A percentile compares a stretch with the other conserved stretches of the same genome.
These are phyloP conservation scores for Terana coerulea DNA, from an alignment of 768 basidiomycete species.

Conservation along the genomic window DNA sequence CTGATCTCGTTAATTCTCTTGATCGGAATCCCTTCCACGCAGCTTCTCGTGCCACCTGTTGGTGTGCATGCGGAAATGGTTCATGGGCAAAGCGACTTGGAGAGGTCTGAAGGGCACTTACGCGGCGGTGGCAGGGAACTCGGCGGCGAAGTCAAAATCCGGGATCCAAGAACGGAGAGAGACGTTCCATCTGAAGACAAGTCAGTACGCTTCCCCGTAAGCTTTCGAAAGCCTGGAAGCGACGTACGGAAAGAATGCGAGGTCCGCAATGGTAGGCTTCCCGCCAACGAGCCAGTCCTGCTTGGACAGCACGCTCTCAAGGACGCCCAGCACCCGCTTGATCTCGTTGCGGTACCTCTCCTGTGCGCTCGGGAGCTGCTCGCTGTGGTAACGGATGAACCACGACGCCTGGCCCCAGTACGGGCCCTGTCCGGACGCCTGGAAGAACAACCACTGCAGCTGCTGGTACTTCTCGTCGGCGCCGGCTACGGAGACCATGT, in stretches of 20 bases:
- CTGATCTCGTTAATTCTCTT: no score
- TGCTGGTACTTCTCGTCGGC: conserved; percentile 15
- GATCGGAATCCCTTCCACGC: conserved; percentile 9
- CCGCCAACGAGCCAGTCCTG: conserved; percentile 17
- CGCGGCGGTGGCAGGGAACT: neutral
- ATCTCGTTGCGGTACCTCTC: conserved; percentile 21
- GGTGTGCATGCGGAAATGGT: neutral
- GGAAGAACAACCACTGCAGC: conserved; percentile 44
- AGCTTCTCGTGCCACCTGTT: conserved; percentile 3
- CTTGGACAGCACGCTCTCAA: conserved; percentile 17
- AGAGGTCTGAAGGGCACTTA: neutral
- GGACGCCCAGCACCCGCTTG: conserved; percentile 18
- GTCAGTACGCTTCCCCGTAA: neutral
- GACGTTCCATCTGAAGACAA: neutral
- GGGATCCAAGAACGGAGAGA: neutral
- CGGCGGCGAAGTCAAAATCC: neutral
- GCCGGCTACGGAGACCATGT: conserved; percentile 24
- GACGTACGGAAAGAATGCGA: conserved; percentile 13
- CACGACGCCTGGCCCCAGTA: conserved; percentile 15
- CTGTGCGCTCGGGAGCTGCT: conserved; percentile 14
- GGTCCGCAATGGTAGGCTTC: conserved; percentile 17
- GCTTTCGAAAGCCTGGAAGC: neutral
- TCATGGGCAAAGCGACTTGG: neutral
- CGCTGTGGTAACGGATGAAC: conserved; percentile 14
- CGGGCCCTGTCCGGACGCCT: conserved; percentile 27